phyloP scores from a whole-genome alignment of 1,284 basidiomycete species.

The Gymnopus androsaceus region DNA sequence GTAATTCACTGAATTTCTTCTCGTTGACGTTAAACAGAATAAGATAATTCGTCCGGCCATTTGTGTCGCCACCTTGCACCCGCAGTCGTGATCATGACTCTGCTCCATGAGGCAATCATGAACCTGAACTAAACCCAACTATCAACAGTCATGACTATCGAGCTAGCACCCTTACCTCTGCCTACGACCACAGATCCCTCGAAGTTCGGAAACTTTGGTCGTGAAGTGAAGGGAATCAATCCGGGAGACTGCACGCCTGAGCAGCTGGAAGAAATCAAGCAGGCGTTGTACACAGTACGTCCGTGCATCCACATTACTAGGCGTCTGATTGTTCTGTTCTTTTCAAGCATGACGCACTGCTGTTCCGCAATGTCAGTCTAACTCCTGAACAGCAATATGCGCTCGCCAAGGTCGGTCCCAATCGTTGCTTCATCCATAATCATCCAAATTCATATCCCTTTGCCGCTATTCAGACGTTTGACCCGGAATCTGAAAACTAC shows the following conservation, averaged over 20 bases:
- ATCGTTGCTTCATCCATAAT: constrained; percentile 32
- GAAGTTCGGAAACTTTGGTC: constrained; percentile 49
- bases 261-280: constrained; percentile 57
- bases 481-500: constrained; percentile 71
- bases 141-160: constrained; percentile 38
- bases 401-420: constrained; percentile 66
- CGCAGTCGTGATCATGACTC: no score
- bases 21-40: no score
- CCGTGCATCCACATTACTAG: background rate
- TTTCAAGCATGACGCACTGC: constrained; percentile 65
- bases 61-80: no score
- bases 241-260: constrained; percentile 42
- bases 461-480: constrained; percentile 55
- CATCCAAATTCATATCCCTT: no score
- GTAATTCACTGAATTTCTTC: no score
- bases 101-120: no score
- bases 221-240: constrained; percentile 48
- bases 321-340: background rate
- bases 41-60: no score
- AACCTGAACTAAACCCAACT: no score
- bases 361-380: constrained; percentile 71
- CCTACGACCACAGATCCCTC: constrained; percentile 45
- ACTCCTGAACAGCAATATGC: constrained; percentile 83
- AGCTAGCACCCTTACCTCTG: constrained; percentile 42
- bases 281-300: constrained; percentile 70